Conservation (phyloP, 169 alveolate species). For the Cryptosporidium parvum region DNA sequence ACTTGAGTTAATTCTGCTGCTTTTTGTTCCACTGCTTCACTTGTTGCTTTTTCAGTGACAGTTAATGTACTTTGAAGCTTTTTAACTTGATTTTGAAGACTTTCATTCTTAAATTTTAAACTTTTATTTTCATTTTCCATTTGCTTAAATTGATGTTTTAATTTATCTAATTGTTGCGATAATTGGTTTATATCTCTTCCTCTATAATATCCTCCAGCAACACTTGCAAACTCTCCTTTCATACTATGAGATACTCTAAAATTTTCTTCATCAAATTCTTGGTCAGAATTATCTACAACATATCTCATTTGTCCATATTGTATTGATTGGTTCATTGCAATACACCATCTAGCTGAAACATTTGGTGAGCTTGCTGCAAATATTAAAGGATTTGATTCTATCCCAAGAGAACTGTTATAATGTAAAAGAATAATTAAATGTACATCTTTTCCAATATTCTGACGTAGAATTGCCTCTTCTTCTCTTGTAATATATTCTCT, state of each 20-base stretch:
- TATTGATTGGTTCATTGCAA: conserved; percentile 61
- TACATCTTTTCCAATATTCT: conserved; percentile 66
- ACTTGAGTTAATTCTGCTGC: conserved; percentile 73
- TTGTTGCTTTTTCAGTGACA: conserved; percentile 73
- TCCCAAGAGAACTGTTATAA: conserved; percentile 41
- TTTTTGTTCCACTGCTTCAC: conserved; percentile 76
- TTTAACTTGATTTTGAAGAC: conserved; percentile 58
- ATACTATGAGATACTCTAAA: not conserved
- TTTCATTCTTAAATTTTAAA: conserved; percentile 41
- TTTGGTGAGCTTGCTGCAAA: conserved; percentile 75
- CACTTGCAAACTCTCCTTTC: conserved; percentile 17
- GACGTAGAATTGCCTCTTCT: conserved; percentile 54
- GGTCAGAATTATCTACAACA: conserved; percentile 49
- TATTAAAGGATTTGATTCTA: conserved; percentile 70
- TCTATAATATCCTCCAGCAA: conserved; percentile 45
- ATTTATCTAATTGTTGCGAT: conserved; percentile 54
- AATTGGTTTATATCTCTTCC: conserved; percentile 59
- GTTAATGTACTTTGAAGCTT: conserved; percentile 62
- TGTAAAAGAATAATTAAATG: conserved; percentile 52
- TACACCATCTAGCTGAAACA: conserved; percentile 75
- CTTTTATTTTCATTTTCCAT: conserved; percentile 56
- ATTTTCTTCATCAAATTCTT: conserved; percentile 30
- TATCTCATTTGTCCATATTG: conserved; percentile 74
- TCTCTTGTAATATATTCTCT: conserved; percentile 71
- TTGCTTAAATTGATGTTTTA: conserved; percentile 50